Percentiles rank a stretch among this genome's conserved stretches.
phyloP scores from a whole-genome alignment of 768 basidiomycete genomes.

The Boletellus emodensis region DNA sequence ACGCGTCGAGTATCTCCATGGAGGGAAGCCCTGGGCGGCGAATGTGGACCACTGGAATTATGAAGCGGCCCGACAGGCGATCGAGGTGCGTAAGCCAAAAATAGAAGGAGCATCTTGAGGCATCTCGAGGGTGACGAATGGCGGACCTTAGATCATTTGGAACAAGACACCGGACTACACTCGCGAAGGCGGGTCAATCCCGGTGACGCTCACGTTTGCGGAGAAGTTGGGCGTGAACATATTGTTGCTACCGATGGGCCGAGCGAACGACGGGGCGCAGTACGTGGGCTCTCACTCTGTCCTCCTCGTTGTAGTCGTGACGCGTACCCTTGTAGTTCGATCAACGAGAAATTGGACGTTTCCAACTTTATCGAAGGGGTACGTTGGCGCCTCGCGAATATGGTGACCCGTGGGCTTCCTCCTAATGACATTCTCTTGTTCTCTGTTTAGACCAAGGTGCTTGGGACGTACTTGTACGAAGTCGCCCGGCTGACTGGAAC shows the following conservation, averaged over 20 bases:
- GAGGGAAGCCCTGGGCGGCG: slow-evolving; percentile 88
- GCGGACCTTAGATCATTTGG: slow-evolving; percentile 44
- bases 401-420: not conserved
- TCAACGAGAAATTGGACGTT: slow-evolving; percentile 91
- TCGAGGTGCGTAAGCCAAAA: slow-evolving; percentile 45
- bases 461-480: slow-evolving; percentile 32
- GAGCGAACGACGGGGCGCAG: slow-evolving; percentile 94
- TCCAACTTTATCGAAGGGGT: slow-evolving; percentile 88
- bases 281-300: slow-evolving; percentile 36
- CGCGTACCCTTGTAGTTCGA: slow-evolving; percentile 50
- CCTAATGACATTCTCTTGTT: not conserved
- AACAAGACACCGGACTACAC: slow-evolving; percentile 74
- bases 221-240: slow-evolving; percentile 86
- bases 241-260: slow-evolving; percentile 85
- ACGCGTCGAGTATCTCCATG: slow-evolving; percentile 64
- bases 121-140: not conserved
- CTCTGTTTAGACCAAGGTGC: slow-evolving; percentile 27
- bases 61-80: slow-evolving; percentile 81
- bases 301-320: not conserved
- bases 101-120: not conserved
- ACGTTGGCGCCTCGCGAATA: slow-evolving; percentile 14
- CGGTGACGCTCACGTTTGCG: slow-evolving; percentile 91
- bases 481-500: slow-evolving; percentile 20
- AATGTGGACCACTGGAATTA: slow-evolving; percentile 90
- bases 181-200: slow-evolving; percentile 92